Evolutionary conservation across 1,139 yeast genomes (phyloP), one percentile per base, ranked within the genome.

Genomic region (Pneumocystis carinii): DNA sequence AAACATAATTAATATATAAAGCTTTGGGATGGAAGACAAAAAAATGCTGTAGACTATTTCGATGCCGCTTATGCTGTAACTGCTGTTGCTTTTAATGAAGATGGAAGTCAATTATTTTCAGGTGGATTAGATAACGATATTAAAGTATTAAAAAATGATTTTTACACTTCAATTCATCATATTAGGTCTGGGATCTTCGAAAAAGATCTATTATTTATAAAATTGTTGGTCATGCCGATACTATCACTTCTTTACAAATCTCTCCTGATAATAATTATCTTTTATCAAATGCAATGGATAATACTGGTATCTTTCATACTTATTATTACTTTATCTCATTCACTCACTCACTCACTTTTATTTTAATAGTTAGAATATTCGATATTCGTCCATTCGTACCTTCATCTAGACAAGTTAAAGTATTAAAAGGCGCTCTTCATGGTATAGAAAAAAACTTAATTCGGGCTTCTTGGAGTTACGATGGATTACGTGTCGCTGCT

Each of bases 61-160:
- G 70, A 74, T 17, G 77, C 84, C 0, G 77, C 77, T 1, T 85
- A 76, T 68, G 92, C 95, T 0, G 69, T 87, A 1, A 72, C 86
- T 19, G 76, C 87, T 0, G 81, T 85, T 6, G 78, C 79, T 1
- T 66, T 74, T 19, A 74, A 73, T 59, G 67, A 70, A 2, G 71
- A 72, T 41, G 84, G 81, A 1, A 70, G 74, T 12, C 73, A 74
- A 7, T 68, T 86, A 2, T 87, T 78, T 68, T 76, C 82, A 3
- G 77, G 85, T 0, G 95, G 95, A 0, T 80, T 87, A 2, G 92
- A 87, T 66, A 85, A 89, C 0, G 73, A 77, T 0, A 77, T 87
- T 0, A 72, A 75, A 61, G 85, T 83, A 0, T 56, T 19, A 32
- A 32, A 32, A 7, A 42, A 42, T 12, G 8, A 57, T 37, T 57